phyloP scores from a whole-genome alignment of 176 grass and related monocot species.

The Alloteropsis semialata region DNA sequence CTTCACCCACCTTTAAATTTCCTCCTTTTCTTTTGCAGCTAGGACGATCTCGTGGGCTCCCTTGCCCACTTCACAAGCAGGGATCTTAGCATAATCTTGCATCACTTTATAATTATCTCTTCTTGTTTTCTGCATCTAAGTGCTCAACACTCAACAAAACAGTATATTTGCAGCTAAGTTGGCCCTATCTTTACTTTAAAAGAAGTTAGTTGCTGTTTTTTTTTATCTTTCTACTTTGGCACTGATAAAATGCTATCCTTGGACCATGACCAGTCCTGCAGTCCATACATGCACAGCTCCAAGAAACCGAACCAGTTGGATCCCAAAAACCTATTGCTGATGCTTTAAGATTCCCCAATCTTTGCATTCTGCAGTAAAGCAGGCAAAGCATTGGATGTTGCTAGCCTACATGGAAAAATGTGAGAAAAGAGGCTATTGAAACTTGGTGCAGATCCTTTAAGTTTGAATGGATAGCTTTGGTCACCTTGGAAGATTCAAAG shows the following conservation, averaged over 20 bases:
- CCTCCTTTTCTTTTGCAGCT: slow-evolving; percentile 36
- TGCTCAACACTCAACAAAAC: slow-evolving; percentile 12
- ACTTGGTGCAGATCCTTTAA: slow-evolving; percentile 37
- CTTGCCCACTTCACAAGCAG: slow-evolving; percentile 38
- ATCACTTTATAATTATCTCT: slow-evolving; percentile 21
- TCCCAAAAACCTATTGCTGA: neutral
- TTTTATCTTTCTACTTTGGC: slow-evolving; percentile 38
- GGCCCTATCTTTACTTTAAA: slow-evolving; percentile 29
- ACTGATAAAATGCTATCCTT: slow-evolving; percentile 39
- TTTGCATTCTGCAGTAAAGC: slow-evolving; percentile 34
- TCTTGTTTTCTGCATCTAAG: slow-evolving; percentile 21
- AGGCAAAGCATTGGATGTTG: slow-evolving; percentile 38
- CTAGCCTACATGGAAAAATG: slow-evolving; percentile 38
- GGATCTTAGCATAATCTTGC: slow-evolving; percentile 35
- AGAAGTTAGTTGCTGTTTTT: slow-evolving; percentile 30
- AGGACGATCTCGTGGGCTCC: slow-evolving; percentile 46
- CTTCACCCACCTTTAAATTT: slow-evolving; percentile 31
- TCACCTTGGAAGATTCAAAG: slow-evolving; percentile 65
- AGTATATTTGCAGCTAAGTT: slow-evolving; percentile 26
- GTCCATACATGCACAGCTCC: slow-evolving; percentile 16
- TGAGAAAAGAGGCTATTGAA: slow-evolving; percentile 42
- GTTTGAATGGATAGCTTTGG: slow-evolving; percentile 54
- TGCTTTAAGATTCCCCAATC: slow-evolving; percentile 50
- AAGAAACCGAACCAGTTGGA: slow-evolving; percentile 29
- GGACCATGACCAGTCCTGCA: slow-evolving; percentile 52